phyloP scores from a whole-genome alignment of 2,329 filamentous ascomycete species.

The Tolypocladium paradoxum region DNA sequence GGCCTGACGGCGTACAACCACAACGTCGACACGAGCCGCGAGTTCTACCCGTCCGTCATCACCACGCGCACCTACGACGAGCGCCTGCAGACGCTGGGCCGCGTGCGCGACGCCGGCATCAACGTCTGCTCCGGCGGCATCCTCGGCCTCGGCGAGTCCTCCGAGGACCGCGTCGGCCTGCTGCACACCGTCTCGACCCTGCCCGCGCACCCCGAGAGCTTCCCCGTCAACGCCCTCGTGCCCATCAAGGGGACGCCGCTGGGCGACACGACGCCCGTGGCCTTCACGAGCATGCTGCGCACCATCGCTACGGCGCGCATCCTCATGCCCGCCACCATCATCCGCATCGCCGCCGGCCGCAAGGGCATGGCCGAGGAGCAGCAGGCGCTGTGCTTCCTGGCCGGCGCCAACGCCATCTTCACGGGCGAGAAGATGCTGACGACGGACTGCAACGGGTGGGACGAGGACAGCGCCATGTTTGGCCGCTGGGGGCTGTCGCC shows the following conservation, averaged over 20 bases:
- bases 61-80: slow-evolving; percentile 82
- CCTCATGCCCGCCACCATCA: slow-evolving; percentile 75
- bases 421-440: slow-evolving; percentile 95
- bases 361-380: slow-evolving; percentile 81
- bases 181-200: slow-evolving; percentile 74
- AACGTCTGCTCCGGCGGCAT: slow-evolving; percentile 89
- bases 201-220: slow-evolving; percentile 75
- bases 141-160: slow-evolving; percentile 69
- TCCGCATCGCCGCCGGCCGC: slow-evolving; percentile 74
- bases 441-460: slow-evolving; percentile 83
- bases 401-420: slow-evolving; percentile 88
- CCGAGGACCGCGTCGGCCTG: slow-evolving; percentile 70
- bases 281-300: slow-evolving; percentile 68
- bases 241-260: slow-evolving; percentile 85
- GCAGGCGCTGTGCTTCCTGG: slow-evolving; percentile 81
- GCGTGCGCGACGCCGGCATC: slow-evolving; percentile 78
- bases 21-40: slow-evolving; percentile 82
- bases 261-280: slow-evolving; percentile 60
- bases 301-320: slow-evolving; percentile 77
- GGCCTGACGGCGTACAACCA: slow-evolving; percentile 90
- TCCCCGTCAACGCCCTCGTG: slow-evolving; percentile 84
- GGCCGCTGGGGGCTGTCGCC: slow-evolving; percentile 69
- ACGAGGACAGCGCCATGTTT: slow-evolving; percentile 79
- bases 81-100: slow-evolving; percentile 64
- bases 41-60: slow-evolving; percentile 81